phyloP scores from a whole-genome alignment of 345 rosid species.

The Triadica sebifera region DNA sequence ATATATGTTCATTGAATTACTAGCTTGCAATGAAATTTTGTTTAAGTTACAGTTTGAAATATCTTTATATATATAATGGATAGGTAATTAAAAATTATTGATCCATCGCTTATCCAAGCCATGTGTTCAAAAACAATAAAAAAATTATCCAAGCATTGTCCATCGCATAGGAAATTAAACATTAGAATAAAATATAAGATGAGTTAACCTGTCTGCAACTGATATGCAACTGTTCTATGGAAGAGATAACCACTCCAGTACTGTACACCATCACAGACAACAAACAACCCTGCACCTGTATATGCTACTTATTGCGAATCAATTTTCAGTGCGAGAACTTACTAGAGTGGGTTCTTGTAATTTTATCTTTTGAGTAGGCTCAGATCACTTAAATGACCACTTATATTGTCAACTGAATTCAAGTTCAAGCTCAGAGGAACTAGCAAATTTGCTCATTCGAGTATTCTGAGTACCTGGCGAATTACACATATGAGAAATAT shows the following conservation, averaged over 20 bases:
- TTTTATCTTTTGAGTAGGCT: constrained; percentile 28
- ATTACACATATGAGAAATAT: neutral
- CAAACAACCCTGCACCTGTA: too few relatives aligned
- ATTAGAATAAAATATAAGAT: too few relatives aligned
- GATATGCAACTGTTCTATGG: neutral
- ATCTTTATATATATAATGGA: too few relatives aligned
- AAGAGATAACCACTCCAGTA: neutral
- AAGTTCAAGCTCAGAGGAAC: constrained; percentile 45
- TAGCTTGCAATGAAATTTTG: neutral
- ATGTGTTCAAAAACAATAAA: too few relatives aligned
- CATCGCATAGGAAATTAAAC: too few relatives aligned
- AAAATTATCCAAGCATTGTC: too few relatives aligned
- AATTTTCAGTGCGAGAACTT: constrained; percentile 44
- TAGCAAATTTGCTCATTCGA: constrained; percentile 51
- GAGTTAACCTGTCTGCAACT: neutral
- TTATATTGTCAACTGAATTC: constrained; percentile 52
- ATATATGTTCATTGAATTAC: neutral
- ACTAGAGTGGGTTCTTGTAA: constrained; percentile 41
- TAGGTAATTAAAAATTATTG: neutral
- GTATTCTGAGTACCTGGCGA: constrained; percentile 40
- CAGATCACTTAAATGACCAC: constrained; percentile 52
- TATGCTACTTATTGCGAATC: constrained; percentile 2
- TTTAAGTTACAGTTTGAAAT: neutral
- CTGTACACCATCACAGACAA: too few relatives aligned
- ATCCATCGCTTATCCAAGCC: too few relatives aligned